Evolutionary conservation across 441 rosid species (phyloP).

Genomic region (Adansonia gregorii): DNA sequence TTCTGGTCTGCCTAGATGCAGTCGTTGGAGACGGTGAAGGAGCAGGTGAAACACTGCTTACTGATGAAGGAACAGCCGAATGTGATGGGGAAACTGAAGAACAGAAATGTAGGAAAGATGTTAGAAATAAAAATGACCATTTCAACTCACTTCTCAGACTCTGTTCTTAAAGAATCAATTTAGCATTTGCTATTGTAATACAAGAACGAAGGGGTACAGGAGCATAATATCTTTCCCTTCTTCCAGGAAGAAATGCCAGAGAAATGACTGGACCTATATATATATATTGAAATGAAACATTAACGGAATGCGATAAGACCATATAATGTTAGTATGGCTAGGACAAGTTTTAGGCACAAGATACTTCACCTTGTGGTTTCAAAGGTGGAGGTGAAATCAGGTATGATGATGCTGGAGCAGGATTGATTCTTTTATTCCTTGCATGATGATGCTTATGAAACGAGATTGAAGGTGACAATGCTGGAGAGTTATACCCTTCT

Average conservation of each 20-base stretch:
- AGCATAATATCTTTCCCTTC: constrained; percentile 43
- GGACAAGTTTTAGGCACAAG: constrained; percentile 27
- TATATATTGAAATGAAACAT: constrained; percentile 34
- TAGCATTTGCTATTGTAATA: constrained; percentile 29
- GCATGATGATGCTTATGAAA: constrained; percentile 42
- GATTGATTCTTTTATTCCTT: constrained; percentile 40
- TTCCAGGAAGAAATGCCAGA: constrained; percentile 45
- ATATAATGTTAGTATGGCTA: neutral
- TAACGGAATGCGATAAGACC: neutral
- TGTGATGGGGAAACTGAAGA: constrained; percentile 47
- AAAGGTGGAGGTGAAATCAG: constrained; percentile 51
- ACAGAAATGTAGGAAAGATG: constrained; percentile 28
- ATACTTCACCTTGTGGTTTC: constrained; percentile 50
- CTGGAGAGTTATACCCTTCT: constrained; percentile 35
- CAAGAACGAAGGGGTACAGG: constrained; percentile 57
- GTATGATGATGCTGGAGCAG: constrained; percentile 48
- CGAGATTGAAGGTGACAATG: constrained; percentile 52
- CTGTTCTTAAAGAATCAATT: constrained; percentile 18
- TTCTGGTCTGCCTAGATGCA: constrained; percentile 43
- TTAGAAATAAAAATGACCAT: constrained; percentile 25
- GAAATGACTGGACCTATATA: constrained; percentile 49
- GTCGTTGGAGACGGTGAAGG: constrained; percentile 60
- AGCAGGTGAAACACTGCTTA: constrained; percentile 41
- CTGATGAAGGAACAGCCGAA: constrained; percentile 44
- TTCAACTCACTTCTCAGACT: neutral